Conservation (phyloP, 2,329 filamentous ascomycete genomes). For the Colletotrichum phormii region DNA sequence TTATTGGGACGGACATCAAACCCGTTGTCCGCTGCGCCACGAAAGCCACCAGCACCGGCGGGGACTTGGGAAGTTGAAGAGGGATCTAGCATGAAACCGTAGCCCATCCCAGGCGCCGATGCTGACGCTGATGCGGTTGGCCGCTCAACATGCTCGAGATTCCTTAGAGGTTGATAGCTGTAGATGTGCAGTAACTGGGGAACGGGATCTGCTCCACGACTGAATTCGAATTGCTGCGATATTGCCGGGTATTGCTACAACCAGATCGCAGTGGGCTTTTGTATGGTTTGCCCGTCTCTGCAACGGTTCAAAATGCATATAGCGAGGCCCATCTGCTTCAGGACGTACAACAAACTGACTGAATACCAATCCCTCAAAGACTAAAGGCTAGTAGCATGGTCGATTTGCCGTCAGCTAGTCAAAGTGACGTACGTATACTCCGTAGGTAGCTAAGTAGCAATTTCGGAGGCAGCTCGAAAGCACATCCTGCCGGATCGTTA, state of each 20-base stretch:
- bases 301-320: too few relatives aligned
- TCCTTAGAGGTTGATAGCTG: too few relatives aligned
- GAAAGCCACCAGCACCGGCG: neutral
- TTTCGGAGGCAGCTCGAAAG: neutral
- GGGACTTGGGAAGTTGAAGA: neutral
- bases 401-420: neutral
- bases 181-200: neutral
- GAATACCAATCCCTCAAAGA: neutral
- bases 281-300: too few relatives aligned
- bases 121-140: neutral
- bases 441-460: neutral
- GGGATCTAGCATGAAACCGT: neutral
- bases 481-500: neutral
- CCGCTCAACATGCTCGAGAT: neutral
- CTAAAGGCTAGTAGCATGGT: neutral
- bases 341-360: too few relatives aligned
- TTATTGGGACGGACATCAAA: neutral
- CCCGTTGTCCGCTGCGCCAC: conserved; percentile 10
- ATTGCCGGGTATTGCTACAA: too few relatives aligned
- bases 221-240: too few relatives aligned
- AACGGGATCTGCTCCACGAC: too few relatives aligned
- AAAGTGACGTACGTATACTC: neutral
- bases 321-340: too few relatives aligned
- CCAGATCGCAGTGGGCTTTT: too few relatives aligned
- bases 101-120: neutral